Base-by-base conservation (phyloP, 1,284 basidiomycete species). In the Heliocybe sulcata region DNA sequence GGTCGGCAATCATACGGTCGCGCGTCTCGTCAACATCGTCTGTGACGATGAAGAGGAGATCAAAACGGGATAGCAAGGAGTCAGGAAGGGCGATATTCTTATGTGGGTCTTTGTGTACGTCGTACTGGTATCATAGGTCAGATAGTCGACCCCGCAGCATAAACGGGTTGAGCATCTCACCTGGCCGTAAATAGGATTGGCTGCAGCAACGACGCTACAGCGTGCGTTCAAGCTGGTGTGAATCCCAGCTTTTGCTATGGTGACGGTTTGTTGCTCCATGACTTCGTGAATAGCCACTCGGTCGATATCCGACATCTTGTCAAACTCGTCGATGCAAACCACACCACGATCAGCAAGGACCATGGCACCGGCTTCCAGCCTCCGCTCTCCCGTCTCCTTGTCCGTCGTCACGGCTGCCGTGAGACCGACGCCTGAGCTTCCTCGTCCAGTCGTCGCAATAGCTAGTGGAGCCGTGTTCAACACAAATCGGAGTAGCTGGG, bases 241-340 rank as follows among this genome's bases (percentile, higher is more conserved):
- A 61, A 99, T 99, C 58, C 97, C 97, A 11, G 97, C 97, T 68
- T 99, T 99, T 57, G 97, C 97, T 61, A 99, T 99, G 1, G 97
- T 98, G 53, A 99, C 95, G 0, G 97, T 99, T 70, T 98, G 96
- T 70, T 97, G 94, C 70, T 99, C 96, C 97, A 99, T 99, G 65
- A 98, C 97, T 85, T 99, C 97, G 74, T 99, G 97, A 63, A 99
- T 99, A 27, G 97, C 96, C n/a, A 98, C 96, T 62, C 97, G 86
- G 74, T 99, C 96, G 60, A 98, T 82, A 64, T 99, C 97, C 29
- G 92, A 94, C 96, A 99, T 99, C 72, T 99, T 99, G 81, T 99
- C 96, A 66, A 99, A 99, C 73, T 99, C 96, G 72, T 99, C 97
- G 64, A 99, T 99, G 72, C 96, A 99, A 49, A 99, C 96, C 12